Base-by-base conservation (phyloP, 2,329 filamentous ascomycete species). In the Teratosphaeria pseudoeucalypti region DNA sequence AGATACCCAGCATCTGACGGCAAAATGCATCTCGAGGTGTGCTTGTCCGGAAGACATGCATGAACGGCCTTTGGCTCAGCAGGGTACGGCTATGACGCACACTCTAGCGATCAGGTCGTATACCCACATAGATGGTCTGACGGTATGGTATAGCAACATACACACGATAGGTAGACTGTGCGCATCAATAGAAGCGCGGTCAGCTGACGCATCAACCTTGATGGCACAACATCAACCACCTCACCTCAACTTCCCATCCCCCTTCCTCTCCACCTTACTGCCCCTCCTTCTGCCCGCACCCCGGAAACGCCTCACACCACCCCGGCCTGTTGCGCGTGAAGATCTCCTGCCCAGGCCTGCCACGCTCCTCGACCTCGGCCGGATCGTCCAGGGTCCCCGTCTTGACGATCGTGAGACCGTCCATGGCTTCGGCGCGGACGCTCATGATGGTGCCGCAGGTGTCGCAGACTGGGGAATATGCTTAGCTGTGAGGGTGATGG, bases 371-470 rank as follows among this genome's bases (percentile, higher is more conserved):
- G 1, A 56, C 64, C 6, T 61, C 62, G 19, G 61, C 52, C 43
- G 43, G 19, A 54, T 71, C 70, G 52, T 72, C 71, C 19, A 73
- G 55, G 10, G 70, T 72, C 3, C 71, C 70, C 11, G 64, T 64
- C 63, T 72, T 72, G 54, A 72, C 59, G 43, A 72, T 68, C 12
- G 61, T 63, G 10, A 70, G 39, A 19, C 65, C 70, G 0, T 62
- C 62, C 58, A 69, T 57, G 5, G 62, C 65, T 6, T 69, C 66
- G 10, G 60, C 62, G 47, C 67, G 59, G 5, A 68, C 70, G 23
- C 55, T 63, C 60, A 72, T 67, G 49, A 71, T 62, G 10, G 63
- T 67, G 16, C 63, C 66, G 61, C 71, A 72, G 27, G 63, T 70
- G 4, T 57, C 64, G 49, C 69, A 72, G 27, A 49, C 43, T 49